Evolutionary conservation across 2,329 filamentous ascomycete genomes (phyloP).

Genomic region (Sporothrix pseudoabietina): DNA sequence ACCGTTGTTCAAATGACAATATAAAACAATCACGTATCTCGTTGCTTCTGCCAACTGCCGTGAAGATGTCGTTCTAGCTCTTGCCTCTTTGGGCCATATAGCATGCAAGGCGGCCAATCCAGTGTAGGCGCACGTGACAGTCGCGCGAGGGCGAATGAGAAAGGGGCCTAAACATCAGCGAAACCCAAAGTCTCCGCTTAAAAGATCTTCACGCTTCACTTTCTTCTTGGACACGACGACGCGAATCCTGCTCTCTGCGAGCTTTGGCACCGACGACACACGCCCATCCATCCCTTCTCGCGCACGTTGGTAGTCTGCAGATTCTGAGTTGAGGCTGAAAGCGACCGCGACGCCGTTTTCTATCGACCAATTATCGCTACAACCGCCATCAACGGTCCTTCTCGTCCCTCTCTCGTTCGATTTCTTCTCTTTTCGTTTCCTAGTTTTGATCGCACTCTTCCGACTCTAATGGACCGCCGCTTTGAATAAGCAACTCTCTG

Average conservation of each 20-base stretch:
- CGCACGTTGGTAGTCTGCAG: background rate
- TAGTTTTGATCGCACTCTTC: background rate
- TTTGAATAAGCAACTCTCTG: constrained; percentile 13
- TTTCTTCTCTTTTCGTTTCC: background rate
- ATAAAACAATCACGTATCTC: background rate
- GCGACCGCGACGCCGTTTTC: background rate
- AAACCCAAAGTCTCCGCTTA: constrained; percentile 25
- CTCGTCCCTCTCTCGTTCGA: background rate
- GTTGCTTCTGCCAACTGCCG: background rate
- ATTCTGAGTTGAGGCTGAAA: background rate
- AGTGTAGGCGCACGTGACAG: background rate
- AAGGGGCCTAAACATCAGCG: background rate
- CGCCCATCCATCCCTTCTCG: background rate
- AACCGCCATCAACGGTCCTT: background rate
- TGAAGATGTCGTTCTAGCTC: constrained; percentile 9
- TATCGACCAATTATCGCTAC: background rate
- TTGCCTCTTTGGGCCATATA: constrained; percentile 13
- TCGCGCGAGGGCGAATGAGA: constrained; percentile 17
- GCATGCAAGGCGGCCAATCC: constrained; percentile 14
- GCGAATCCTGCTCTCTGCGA: constrained; percentile 17
- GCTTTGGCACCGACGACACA: background rate
- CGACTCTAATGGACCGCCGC: constrained; percentile 21
- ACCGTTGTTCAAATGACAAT: background rate
- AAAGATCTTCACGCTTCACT: constrained; percentile 25
- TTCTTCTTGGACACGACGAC: constrained; percentile 21